phyloP scores from a whole-genome alignment of 2,329 filamentous ascomycete species.

The Tympanopsis confertula region DNA sequence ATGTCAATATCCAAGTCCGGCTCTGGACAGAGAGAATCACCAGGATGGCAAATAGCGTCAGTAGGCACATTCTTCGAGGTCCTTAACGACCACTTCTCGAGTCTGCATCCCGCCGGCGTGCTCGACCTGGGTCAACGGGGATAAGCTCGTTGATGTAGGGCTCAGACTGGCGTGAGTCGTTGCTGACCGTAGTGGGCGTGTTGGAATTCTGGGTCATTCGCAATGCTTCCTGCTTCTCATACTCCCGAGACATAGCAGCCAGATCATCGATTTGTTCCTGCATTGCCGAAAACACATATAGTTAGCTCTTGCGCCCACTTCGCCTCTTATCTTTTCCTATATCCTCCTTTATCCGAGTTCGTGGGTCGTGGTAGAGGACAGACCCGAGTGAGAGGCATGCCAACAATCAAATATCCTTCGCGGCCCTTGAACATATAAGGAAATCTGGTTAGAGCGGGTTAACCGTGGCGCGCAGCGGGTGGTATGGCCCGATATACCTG shows the following conservation, averaged over 20 bases:
- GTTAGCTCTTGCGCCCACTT: no score
- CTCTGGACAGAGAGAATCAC: no score
- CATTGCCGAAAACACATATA: conserved; percentile 3
- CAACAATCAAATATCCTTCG: conserved; percentile 33
- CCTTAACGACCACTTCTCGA: no score
- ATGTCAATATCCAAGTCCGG: no score
- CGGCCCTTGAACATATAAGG: conserved; percentile 21
- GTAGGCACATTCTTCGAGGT: no score
- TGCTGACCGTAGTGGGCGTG: conserved; percentile 9
- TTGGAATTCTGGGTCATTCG: conserved; percentile 20
- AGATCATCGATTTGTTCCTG: conserved; percentile 36
- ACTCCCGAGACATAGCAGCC: conserved; percentile 29
- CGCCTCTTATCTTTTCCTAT: no score
- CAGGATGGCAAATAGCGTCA: no score
- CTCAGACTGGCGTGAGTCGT: conserved; percentile 12
- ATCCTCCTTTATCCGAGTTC: conserved; percentile 1
- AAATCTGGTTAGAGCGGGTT: conserved; percentile 11
- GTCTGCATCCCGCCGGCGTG: no score
- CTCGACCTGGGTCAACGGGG: no score
- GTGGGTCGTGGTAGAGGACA: conserved; percentile 6
- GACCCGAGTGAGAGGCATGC: conserved; percentile 30
- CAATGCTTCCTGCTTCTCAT: conserved; percentile 30
- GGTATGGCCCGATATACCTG: conserved; percentile 19
- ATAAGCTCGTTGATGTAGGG: conserved; percentile 29
- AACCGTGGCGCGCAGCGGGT: conserved; percentile 2